These are phyloP conservation scores for Suhomyces choctaworum DNA, from an alignment of 1,139 yeast genomes.

Conservation along the genomic window DNA sequence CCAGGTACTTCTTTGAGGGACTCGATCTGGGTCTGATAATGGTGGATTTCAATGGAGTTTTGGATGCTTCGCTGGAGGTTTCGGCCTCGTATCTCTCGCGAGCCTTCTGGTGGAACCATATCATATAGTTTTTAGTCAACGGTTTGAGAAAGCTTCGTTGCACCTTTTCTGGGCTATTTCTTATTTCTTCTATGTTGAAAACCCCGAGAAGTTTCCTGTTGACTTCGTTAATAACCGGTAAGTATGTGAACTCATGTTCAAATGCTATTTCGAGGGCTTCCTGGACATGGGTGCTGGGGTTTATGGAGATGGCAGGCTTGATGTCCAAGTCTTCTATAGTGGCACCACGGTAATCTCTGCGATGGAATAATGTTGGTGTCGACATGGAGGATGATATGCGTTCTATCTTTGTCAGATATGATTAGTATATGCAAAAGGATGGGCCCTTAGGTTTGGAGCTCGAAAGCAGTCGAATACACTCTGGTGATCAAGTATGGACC, in stretches of 20 bases:
- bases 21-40: constrained; percentile 29
- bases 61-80: constrained; percentile 12
- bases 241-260: constrained; percentile 57
- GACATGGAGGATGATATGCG: no score
- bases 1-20: constrained; percentile 36
- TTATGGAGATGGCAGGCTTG: constrained; percentile 59
- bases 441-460: no score
- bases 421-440: no score
- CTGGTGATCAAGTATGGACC: no score
- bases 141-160: constrained; percentile 30
- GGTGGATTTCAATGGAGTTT: constrained; percentile 31
- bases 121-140: constrained; percentile 40
- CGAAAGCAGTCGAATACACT: no score
- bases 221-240: constrained; percentile 56
- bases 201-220: constrained; percentile 57
- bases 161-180: constrained; percentile 23
- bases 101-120: constrained; percentile 45
- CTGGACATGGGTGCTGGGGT: constrained; percentile 50
- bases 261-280: constrained; percentile 52
- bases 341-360: constrained; percentile 50
- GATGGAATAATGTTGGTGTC: constrained; percentile 26
- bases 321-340: constrained; percentile 64
- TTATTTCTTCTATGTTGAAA: constrained; percentile 51
- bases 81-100: constrained; percentile 31
- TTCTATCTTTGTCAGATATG: no score